phyloP scores from a whole-genome alignment of 805 yeast species.

The Yarrowia sp. region DNA sequence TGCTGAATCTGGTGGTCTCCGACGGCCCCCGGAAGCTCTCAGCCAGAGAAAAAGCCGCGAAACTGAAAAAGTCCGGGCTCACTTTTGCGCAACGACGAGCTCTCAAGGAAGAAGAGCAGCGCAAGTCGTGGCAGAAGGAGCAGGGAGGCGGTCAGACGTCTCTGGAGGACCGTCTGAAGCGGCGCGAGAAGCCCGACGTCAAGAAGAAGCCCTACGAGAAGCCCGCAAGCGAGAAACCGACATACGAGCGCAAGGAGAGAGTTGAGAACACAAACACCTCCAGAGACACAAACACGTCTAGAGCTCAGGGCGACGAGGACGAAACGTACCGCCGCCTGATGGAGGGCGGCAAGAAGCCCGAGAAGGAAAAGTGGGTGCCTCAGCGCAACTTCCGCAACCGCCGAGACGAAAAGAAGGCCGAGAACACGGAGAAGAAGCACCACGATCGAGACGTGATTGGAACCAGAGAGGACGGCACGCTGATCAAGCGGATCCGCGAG shows the following conservation, averaged over 20 bases:
- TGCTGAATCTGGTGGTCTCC: slow-evolving; percentile 69
- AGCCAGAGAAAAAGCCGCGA: slow-evolving; percentile 29
- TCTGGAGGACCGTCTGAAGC: slow-evolving; percentile 61
- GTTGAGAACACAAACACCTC: no score
- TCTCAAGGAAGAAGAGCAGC: slow-evolving; percentile 1
- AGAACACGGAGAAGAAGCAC: not conserved
- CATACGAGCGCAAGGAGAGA: no score
- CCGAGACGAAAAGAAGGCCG: not conserved
- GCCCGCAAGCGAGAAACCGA: no score
- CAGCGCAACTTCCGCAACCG: not conserved
- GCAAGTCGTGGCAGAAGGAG: slow-evolving; percentile 68
- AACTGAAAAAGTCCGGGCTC: not conserved
- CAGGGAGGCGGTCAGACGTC: not conserved
- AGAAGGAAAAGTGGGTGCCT: slow-evolving; percentile 15
- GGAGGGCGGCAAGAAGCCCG: not conserved
- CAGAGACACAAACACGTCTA: no score
- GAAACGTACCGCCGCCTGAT: not conserved
- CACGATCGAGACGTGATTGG: slow-evolving; percentile 11
- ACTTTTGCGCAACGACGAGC: slow-evolving; percentile 26
- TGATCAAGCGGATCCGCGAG: slow-evolving; percentile 2
- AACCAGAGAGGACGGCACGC: not conserved
- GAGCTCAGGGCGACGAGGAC: no score
- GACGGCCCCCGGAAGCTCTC: slow-evolving; percentile 34
- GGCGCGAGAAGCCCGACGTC: slow-evolving; percentile 32
- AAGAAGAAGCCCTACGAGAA: not conserved